Percentiles rank a stretch among this genome's conserved stretches.
phyloP scores from a whole-genome alignment of 805 yeast species.

The Kodamaea lidongshanica region DNA sequence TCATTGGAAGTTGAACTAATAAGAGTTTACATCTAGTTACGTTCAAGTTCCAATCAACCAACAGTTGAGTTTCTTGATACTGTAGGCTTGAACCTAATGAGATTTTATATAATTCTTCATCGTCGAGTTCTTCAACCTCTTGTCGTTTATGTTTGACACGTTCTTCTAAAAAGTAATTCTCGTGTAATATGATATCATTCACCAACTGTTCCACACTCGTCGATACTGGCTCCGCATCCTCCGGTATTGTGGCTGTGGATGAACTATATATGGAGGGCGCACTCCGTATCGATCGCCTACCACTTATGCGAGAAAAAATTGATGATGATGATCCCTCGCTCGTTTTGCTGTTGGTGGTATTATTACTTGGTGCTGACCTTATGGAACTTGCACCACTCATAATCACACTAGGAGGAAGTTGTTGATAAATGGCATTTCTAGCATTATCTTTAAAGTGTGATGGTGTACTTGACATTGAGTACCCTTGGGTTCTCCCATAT shows the following conservation, averaged over 20 bases:
- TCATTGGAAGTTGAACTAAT: conserved; percentile 32
- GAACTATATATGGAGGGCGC: conserved; percentile 39
- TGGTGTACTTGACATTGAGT: conserved; percentile 20
- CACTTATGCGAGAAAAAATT: conserved; percentile 24
- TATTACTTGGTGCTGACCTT: conserved; percentile 40
- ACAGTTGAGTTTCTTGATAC: conserved; percentile 35
- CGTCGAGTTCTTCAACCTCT: conserved; percentile 12
- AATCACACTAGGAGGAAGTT: conserved; percentile 27
- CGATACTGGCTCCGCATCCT: conserved; percentile 37
- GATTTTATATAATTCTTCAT: conserved; percentile 29
- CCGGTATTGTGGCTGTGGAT: conserved; percentile 41
- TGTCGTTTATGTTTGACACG: conserved; percentile 2
- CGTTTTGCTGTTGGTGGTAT: conserved; percentile 1
- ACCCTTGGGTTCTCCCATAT: conserved; percentile 5
- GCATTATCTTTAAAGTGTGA: conserved; percentile 38
- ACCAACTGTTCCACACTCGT: conserved; percentile 39
- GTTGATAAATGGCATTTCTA: conserved; percentile 39
- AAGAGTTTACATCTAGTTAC: conserved; percentile 44
- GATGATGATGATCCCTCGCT: conserved; percentile 16
- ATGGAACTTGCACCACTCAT: conserved; percentile 26
- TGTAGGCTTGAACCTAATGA: conserved; percentile 35
- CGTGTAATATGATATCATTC: conserved; percentile 37
- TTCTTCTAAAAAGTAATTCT: conserved; percentile 19
- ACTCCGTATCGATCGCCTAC: conserved; percentile 34
- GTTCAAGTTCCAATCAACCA: conserved; percentile 49